Base-by-base conservation (phyloP, 176 grass and related monocot genomes). In the Otatea glauca region DNA sequence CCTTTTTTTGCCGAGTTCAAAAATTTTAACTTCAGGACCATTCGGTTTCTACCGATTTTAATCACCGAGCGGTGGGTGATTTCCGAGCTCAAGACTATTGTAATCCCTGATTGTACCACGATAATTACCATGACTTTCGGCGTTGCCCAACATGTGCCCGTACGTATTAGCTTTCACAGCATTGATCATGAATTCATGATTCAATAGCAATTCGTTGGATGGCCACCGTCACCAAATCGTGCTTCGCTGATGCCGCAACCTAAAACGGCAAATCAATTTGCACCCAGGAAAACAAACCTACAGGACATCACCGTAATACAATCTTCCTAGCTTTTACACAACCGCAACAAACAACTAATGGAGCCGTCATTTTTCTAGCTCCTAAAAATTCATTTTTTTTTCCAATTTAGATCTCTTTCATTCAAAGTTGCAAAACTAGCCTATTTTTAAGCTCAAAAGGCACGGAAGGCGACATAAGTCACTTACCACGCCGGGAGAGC, bases 181-280 rank as follows among this genome's bases (percentile, higher is more conserved):
- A 39, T 23, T 18, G 50, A 27, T 58, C 37, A 44, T 29, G n/a
- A n/a, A n/a, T n/a, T n/a, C n/a, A n/a, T 4, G 47, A 51, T 47
- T 76, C 45, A 29, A 41, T 2, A 45, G 4, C 42, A 45, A 6
- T 18, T 79, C 12, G 88, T 74, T 83, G 84, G 68, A 34, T 41
- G 68, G 84, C 83, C 88, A 27, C 80, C 68, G 21, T 79, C 84
- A 17, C 12, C 65, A 35, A 23, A n/a, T 16, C 50, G 72, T 49
- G 62, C 29, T 47, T 55, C 47, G 50, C 4, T 39, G 82, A 29
- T 21, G 41, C 54, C 44, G 83, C 63, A 64, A 65, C 83, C 24
- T 54, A 37, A 54, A 81, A 81, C n/a, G 24, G 61, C 16, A 60
- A 60, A 70, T 62, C 70, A 81, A 61, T 78, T 3, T 6, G 27